phyloP scores from a whole-genome alignment of 331 rosid species.

The Rosa hybrid region DNA sequence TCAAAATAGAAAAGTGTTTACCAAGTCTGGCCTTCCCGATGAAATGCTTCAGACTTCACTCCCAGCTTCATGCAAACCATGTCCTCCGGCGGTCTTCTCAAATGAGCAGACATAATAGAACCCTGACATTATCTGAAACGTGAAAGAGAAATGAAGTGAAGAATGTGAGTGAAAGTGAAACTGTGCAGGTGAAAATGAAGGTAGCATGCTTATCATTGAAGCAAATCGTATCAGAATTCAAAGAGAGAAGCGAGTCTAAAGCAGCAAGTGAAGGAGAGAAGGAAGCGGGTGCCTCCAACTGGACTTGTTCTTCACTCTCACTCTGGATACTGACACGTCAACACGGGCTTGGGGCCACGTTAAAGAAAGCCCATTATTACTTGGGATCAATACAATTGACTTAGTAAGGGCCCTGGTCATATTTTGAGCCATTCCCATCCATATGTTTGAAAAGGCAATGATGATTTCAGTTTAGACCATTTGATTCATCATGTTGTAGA shows the following conservation, averaged over 20 bases:
- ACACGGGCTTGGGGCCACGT: neutral
- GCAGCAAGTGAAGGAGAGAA: constrained; percentile 15
- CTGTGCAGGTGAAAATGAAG: constrained; percentile 7
- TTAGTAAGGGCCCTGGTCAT: no score
- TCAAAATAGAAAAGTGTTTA: neutral
- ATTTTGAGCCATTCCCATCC: no score
- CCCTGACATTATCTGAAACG: neutral
- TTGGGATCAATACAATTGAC: no score
- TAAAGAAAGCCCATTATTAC: neutral
- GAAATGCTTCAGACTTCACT: constrained; percentile 46
- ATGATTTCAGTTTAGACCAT: no score
- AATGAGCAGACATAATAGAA: neutral
- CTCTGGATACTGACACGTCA: neutral
- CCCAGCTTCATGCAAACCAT: constrained; percentile 54
- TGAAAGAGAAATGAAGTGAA: neutral
- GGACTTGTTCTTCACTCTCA: neutral
- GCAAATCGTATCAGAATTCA: neutral
- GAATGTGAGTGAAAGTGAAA: neutral
- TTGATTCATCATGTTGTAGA: no score
- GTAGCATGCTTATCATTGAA: constrained; percentile 4
- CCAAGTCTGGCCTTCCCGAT: constrained; percentile 48
- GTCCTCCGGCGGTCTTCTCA: constrained; percentile 10
- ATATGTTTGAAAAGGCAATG: no score
- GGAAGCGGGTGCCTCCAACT: constrained; percentile 14
- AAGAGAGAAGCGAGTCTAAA: constrained; percentile 26